phyloP scores from a whole-genome alignment of 108 stramenopile species.

The Parietichytrium sp. region DNA sequence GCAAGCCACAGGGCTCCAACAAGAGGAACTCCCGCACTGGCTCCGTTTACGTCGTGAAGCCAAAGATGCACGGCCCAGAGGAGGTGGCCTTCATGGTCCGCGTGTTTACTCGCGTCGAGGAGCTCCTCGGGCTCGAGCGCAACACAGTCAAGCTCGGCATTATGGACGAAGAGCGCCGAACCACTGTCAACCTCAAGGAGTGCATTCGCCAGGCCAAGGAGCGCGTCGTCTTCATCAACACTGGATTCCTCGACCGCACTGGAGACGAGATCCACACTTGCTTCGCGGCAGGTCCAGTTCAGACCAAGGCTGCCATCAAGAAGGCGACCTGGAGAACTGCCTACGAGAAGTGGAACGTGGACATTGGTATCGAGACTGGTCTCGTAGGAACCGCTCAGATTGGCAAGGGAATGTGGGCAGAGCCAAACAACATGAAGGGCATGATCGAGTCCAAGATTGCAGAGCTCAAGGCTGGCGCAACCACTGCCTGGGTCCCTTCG shows the following conservation, averaged over 20 bases:
- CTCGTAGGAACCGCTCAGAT: slow-evolving; percentile 43
- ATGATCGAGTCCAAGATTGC: slow-evolving; percentile 46
- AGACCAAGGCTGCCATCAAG: slow-evolving; percentile 40
- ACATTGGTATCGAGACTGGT: slow-evolving; percentile 39
- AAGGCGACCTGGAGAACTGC: not conserved
- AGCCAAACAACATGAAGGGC: slow-evolving; percentile 41
- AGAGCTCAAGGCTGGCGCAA: slow-evolving; percentile 38
- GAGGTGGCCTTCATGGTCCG: slow-evolving; percentile 39
- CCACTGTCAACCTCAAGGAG: slow-evolving; percentile 38
- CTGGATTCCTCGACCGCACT: slow-evolving; percentile 49
- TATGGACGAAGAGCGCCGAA: slow-evolving; percentile 51
- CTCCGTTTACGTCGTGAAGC: slow-evolving; percentile 43
- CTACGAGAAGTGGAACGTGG: slow-evolving; percentile 43
- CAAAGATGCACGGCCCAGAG: slow-evolving; percentile 49
- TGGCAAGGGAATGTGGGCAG: slow-evolving; percentile 52
- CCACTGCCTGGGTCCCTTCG: slow-evolving; percentile 45
- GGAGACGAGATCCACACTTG: slow-evolving; percentile 49
- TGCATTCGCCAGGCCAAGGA: slow-evolving; percentile 37
- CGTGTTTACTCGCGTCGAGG: slow-evolving; percentile 40
- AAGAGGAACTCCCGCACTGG: slow-evolving; percentile 29
- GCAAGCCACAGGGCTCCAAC: not conserved
- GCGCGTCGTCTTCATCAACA: slow-evolving; percentile 47
- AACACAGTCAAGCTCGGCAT: slow-evolving; percentile 48
- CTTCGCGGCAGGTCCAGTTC: slow-evolving; percentile 39
- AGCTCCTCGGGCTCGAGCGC: slow-evolving; percentile 18